phyloP scores from a whole-genome alignment of 1,139 yeast species.

The Groenewaldozyma auringiensis region DNA sequence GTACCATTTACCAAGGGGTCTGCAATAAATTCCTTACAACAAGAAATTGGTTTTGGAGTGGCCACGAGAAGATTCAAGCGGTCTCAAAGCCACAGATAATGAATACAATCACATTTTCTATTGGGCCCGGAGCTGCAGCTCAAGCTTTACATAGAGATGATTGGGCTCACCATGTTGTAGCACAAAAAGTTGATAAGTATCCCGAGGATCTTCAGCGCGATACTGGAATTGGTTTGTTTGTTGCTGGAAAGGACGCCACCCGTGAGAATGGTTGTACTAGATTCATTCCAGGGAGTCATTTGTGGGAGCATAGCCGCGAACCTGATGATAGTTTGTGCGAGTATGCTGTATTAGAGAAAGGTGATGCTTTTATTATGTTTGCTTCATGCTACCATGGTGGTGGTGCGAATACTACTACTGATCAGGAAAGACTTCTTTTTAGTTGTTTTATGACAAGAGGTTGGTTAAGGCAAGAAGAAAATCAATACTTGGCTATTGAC shows the following conservation, averaged over 20 bases:
- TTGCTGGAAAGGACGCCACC: conserved; percentile 10
- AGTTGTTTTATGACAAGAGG: conserved; percentile 11
- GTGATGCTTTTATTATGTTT: conserved; percentile 11
- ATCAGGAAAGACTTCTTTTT: conserved; percentile 10
- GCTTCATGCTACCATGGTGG: conserved; percentile 13
- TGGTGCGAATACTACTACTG: conserved; percentile 9
- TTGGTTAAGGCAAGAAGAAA: conserved; percentile 10
- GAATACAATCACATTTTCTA: conserved; percentile 9
- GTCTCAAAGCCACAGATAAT: conserved; percentile 9
- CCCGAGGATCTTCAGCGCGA: conserved; percentile 7
- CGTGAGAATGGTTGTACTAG: conserved; percentile 10
- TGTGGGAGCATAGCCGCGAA: conserved; percentile 7
- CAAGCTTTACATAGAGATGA: conserved; percentile 11
- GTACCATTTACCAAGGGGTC: conserved; percentile 4
- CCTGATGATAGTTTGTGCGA: conserved; percentile 6
- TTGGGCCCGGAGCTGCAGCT: conserved; percentile 10
- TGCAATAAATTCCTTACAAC: conserved; percentile 6
- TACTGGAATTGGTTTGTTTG: conserved; percentile 9
- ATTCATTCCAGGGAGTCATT: conserved; percentile 10
- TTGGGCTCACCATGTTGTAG: conserved; percentile 7
- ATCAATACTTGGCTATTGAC: conserved; percentile 9
- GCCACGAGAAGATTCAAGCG: conserved; percentile 7
- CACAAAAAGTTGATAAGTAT: background rate
- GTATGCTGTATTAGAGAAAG: conserved; percentile 7
- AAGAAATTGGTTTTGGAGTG: conserved; percentile 7